These are phyloP conservation scores for Spathaspora sp. DNA, from an alignment of 1,139 yeast species.

Conservation along the genomic window DNA sequence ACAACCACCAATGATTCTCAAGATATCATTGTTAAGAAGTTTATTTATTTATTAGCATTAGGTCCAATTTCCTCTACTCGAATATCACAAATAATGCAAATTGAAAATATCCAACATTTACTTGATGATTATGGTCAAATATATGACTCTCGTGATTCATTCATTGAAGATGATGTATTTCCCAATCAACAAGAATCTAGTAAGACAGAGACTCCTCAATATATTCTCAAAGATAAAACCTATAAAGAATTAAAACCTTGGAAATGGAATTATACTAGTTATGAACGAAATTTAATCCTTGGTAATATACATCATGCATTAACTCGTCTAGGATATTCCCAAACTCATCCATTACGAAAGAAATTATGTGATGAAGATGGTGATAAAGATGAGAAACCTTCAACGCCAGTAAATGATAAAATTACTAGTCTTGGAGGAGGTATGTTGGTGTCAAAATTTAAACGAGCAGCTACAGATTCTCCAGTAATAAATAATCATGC, in stretches of 20 bases:
- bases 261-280: conserved; percentile 36
- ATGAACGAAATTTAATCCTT: conserved; percentile 33
- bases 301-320: conserved; percentile 40
- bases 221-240: conserved; percentile 40
- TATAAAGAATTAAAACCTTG: conserved; percentile 45
- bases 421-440: conserved; percentile 18
- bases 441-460: conserved; percentile 13
- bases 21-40: conserved; percentile 22
- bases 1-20: conserved; percentile 22
- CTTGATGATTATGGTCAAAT: conserved; percentile 26
- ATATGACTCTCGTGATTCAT: conserved; percentile 33
- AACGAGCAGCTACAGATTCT: conserved; percentile 12
- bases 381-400: conserved; percentile 3
- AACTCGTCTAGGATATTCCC: conserved; percentile 44
- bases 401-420: not conserved
- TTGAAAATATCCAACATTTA: conserved; percentile 12
- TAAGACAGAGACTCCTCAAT: conserved; percentile 9
- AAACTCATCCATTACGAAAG: conserved; percentile 44
- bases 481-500: conserved; percentile 7
- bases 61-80: conserved; percentile 32
- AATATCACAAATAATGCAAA: conserved; percentile 11
- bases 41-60: conserved; percentile 35
- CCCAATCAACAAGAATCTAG: conserved; percentile 19
- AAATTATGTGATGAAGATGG: conserved; percentile 23
- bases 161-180: conserved; percentile 33